Conservation (phyloP, 108 stramenopile genomes). For the Skeletonema potamos region DNA sequence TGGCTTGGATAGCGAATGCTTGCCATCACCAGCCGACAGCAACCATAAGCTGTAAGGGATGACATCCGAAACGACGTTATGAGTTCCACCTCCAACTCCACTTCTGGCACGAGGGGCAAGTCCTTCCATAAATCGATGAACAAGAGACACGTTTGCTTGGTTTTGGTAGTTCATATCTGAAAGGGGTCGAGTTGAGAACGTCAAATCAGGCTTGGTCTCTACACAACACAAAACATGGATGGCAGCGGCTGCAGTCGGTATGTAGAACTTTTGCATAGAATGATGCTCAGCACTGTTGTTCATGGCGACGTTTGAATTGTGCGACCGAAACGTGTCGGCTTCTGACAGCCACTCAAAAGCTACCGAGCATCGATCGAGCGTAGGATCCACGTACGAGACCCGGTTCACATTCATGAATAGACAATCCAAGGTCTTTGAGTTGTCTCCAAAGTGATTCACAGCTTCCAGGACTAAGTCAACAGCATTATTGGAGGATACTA, state of each 20-base stretch:
- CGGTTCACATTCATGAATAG: constrained; percentile 69
- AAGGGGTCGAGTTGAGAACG: constrained; percentile 60
- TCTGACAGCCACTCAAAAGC: constrained; percentile 72
- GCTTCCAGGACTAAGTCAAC: constrained; percentile 41
- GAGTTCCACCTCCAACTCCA: constrained; percentile 30
- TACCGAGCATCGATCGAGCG: constrained; percentile 67
- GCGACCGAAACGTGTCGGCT: constrained; percentile 50
- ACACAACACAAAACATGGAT: constrained; percentile 81
- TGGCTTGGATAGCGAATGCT: constrained; percentile 54
- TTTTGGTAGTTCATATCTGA: constrained; percentile 56
- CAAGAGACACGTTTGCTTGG: constrained; percentile 62
- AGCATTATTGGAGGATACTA: neutral
- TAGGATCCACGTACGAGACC: constrained; percentile 81
- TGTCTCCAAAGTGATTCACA: constrained; percentile 68
- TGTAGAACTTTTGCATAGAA: constrained; percentile 49
- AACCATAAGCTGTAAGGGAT: constrained; percentile 74
- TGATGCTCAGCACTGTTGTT: constrained; percentile 50
- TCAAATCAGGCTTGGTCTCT: constrained; percentile 68
- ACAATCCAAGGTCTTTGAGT: constrained; percentile 64
- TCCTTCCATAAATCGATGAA: constrained; percentile 71
- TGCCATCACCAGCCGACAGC: constrained; percentile 67
- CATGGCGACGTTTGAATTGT: constrained; percentile 40
- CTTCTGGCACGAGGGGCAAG: constrained; percentile 46
- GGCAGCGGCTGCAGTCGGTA: constrained; percentile 69
- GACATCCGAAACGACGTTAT: constrained; percentile 53